Percentiles rank a stretch among this genome's conserved stretches.
phyloP scores from a whole-genome alignment of 2,329 filamentous ascomycete species.

The Alternaria hordeiaustralica region DNA sequence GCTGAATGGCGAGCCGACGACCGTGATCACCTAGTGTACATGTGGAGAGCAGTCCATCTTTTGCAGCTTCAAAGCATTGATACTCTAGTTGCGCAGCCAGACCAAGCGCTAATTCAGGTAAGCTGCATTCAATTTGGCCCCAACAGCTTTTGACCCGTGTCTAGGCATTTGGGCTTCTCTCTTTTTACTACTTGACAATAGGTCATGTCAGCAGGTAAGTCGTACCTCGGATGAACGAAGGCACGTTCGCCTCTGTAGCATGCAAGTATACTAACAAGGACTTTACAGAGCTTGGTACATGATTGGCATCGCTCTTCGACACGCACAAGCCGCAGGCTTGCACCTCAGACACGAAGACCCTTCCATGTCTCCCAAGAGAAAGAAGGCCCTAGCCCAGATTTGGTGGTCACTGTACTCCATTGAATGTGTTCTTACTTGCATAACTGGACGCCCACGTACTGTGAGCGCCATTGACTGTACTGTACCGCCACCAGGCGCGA shows the following conservation, averaged over 20 bases:
- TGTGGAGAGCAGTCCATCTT: conserved; percentile 29
- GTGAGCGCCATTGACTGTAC: conserved; percentile 41
- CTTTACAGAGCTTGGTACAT: conserved; percentile 45
- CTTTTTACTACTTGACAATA: conserved; percentile 46
- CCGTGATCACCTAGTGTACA: conserved; percentile 43
- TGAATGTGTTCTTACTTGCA: conserved; percentile 42
- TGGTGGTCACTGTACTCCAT: conserved; percentile 49
- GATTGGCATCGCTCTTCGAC: conserved; percentile 45
- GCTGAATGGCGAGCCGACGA: conserved; percentile 26
- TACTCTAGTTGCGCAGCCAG: conserved; percentile 36
- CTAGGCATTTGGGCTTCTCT: conserved; percentile 43
- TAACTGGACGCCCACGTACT: conserved; percentile 45
- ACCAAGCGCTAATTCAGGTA: conserved; percentile 22
- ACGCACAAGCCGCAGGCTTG: conserved; percentile 45
- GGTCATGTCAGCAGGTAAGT: conserved; percentile 49
- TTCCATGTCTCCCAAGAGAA: conserved; percentile 20
- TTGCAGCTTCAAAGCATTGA: conserved; percentile 22
- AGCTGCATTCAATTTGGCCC: neutral
- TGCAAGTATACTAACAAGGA: conserved; percentile 3
- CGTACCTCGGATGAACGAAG: neutral
- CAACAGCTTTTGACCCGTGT: conserved; percentile 14
- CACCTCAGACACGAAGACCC: conserved; percentile 43
- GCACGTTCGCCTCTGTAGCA: neutral
- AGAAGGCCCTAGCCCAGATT: conserved; percentile 39
- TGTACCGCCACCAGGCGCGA: conserved; percentile 18